A percentile compares a stretch with the other conserved stretches of the same genome.
These are phyloP conservation scores for Trichosanthes truncata DNA, from an alignment of 306 rosid genomes.

Conservation along the genomic window DNA sequence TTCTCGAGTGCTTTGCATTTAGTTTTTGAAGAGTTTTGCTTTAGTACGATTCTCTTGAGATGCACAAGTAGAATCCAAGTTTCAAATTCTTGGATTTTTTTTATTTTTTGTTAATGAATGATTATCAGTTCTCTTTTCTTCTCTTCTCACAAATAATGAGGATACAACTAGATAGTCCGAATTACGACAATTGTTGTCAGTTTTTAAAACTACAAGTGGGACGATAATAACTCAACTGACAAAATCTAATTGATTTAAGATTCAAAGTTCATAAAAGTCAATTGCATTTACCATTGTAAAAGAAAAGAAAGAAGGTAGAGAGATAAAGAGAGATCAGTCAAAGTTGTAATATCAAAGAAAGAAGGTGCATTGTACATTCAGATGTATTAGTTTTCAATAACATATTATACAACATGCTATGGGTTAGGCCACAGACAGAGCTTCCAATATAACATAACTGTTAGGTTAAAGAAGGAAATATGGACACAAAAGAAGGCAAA, in stretches of 20 bases:
- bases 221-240: too few species aligned
- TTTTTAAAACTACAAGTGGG: too few species aligned
- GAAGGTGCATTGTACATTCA: neutral
- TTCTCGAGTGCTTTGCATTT: neutral
- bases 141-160: neutral
- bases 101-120: neutral
- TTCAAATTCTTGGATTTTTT: neutral
- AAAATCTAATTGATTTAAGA: too few species aligned
- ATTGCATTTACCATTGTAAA: neutral
- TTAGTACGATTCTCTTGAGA: neutral
- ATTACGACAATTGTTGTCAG: neutral
- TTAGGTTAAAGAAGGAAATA: neutral
- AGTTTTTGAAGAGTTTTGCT: neutral
- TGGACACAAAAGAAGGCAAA: neutral
- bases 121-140: neutral
- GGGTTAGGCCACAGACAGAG: neutral
- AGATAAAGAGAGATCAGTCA: neutral
- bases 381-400: neutral
- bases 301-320: neutral
- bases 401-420: neutral
- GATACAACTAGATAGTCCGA: neutral
- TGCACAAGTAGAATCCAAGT: neutral
- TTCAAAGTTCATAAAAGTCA: neutral
- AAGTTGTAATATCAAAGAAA: neutral
- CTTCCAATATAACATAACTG: neutral